A percentile compares a stretch with the other conserved stretches of the same genome.
Evolutionary conservation across 2,329 filamentous ascomycete species (phyloP).

Genomic region (Rugonectria rugulosa): DNA sequence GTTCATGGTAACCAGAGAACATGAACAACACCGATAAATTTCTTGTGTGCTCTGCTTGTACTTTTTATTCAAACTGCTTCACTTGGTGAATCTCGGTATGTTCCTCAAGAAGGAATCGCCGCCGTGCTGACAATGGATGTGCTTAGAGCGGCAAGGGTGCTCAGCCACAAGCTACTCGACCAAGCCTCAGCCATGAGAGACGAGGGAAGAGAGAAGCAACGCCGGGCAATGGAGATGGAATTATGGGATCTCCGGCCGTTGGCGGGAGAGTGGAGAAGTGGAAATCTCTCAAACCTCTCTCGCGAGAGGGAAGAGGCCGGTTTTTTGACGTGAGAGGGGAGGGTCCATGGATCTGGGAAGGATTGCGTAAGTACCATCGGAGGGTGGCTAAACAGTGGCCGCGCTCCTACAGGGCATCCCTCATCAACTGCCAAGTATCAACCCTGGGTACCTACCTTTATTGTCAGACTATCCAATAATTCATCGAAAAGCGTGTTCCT

Average conservation of each 20-base stretch:
- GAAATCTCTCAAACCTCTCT: too few relatives aligned
- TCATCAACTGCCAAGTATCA: too few relatives aligned
- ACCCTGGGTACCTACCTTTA: too few relatives aligned
- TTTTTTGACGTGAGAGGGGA: too few relatives aligned
- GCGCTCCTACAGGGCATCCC: constrained; percentile 6
- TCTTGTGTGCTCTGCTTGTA: too few relatives aligned
- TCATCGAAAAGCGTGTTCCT: too few relatives aligned
- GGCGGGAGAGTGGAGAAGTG: neutral
- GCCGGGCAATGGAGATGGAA: constrained; percentile 8
- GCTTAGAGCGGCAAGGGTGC: constrained; percentile 3
- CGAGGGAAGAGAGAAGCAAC: neutral
- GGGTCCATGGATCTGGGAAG: constrained; percentile 16
- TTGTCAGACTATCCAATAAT: too few relatives aligned
- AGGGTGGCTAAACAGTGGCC: neutral
- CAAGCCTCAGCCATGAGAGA: neutral
- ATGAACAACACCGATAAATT: neutral
- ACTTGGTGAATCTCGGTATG: too few relatives aligned
- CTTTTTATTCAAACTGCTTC: too few relatives aligned
- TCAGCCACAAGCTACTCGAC: constrained; percentile 1
- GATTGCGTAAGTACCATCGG: constrained; percentile 15
- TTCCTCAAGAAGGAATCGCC: neutral
- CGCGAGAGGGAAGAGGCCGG: too few relatives aligned
- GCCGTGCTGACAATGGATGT: neutral
- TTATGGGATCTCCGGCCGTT: constrained; percentile 1
- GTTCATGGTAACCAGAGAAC: neutral